phyloP scores from a whole-genome alignment of 352 stramenopile genomes.

The Pythium sukuiense region DNA sequence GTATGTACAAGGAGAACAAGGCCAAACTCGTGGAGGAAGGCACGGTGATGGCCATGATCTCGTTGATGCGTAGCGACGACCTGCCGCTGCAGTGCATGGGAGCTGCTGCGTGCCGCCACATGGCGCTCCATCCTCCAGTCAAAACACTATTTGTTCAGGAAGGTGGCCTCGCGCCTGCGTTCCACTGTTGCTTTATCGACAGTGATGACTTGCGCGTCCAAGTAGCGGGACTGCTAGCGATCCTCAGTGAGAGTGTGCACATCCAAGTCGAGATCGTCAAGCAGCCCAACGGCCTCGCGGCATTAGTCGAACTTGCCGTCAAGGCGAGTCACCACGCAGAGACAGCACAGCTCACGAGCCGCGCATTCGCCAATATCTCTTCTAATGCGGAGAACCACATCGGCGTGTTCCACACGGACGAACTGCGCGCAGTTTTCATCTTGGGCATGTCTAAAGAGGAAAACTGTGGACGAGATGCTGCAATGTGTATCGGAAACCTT shows the following conservation, averaged over 20 bases:
- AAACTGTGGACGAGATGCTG: conserved; percentile 87
- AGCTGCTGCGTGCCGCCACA: conserved; percentile 83
- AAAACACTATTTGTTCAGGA: conserved; percentile 74
- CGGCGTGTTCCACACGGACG: conserved; percentile 75
- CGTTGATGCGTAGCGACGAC: conserved; percentile 79
- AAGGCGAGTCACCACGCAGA: conserved; percentile 63
- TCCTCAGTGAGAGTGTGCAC: conserved; percentile 90
- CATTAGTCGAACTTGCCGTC: conserved; percentile 60
- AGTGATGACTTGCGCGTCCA: conserved; percentile 89
- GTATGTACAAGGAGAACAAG: conserved; percentile 91
- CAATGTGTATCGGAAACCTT: conserved; percentile 93
- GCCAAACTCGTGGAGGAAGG: conserved; percentile 85
- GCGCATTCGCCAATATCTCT: conserved; percentile 90
- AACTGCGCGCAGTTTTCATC: conserved; percentile 78
- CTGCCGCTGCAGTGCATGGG: conserved; percentile 85
- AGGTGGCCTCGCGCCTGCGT: conserved; percentile 61
- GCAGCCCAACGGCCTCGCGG: conserved; percentile 60
- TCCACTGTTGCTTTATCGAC: conserved; percentile 53
- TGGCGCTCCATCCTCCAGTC: conserved; percentile 78
- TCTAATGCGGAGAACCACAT: conserved; percentile 92
- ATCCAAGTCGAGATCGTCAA: conserved; percentile 90
- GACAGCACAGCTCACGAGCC: conserved; percentile 88
- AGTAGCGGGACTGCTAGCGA: conserved; percentile 86
- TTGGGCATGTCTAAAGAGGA: conserved; percentile 79
- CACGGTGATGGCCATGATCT: conserved; percentile 80